A percentile compares a stretch with the other conserved stretches of the same genome.
phyloP scores from a whole-genome alignment of 371 early-diverging fungal genomes.

The Rhizopus arrhizus region DNA sequence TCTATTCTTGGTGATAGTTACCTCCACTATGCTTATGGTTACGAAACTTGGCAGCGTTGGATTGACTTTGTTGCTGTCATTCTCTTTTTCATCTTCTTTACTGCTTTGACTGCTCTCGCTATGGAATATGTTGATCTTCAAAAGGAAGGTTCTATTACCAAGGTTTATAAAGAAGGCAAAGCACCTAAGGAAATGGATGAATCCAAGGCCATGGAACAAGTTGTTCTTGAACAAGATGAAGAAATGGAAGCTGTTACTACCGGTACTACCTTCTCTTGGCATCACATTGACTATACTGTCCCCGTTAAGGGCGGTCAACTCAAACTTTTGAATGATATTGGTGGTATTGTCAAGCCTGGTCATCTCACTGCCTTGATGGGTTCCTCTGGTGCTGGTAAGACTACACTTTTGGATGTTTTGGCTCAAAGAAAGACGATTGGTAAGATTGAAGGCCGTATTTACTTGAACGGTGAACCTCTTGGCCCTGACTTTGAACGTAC shows the following conservation, averaged over 20 bases:
- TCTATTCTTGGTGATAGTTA: slow-evolving; percentile 58
- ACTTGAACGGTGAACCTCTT: slow-evolving; percentile 60
- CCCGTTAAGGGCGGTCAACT: slow-evolving; percentile 59
- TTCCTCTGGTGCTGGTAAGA: slow-evolving; percentile 84
- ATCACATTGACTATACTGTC: slow-evolving; percentile 58
- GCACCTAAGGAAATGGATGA: slow-evolving; percentile 35
- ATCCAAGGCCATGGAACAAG: slow-evolving; percentile 10
- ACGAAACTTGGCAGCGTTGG: slow-evolving; percentile 51
- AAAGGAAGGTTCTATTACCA: slow-evolving; percentile 52
- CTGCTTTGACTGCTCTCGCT: slow-evolving; percentile 46
- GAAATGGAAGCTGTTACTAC: slow-evolving; percentile 33
- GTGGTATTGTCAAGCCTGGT: slow-evolving; percentile 56
- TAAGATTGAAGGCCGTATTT: slow-evolving; percentile 69
- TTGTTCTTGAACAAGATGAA: slow-evolving; percentile 20
- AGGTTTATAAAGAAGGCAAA: slow-evolving; percentile 53
- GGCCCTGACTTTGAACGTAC: slow-evolving; percentile 66
- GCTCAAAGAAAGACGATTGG: slow-evolving; percentile 78
- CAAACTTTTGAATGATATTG: slow-evolving; percentile 56
- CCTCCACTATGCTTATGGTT: slow-evolving; percentile 38
- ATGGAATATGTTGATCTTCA: slow-evolving; percentile 58
- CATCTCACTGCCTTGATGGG: slow-evolving; percentile 83
- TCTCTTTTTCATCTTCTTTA: slow-evolving; percentile 57
- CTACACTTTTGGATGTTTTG: slow-evolving; percentile 79
- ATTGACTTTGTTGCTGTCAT: slow-evolving; percentile 57
- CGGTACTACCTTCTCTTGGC: slow-evolving; percentile 63